Percentiles rank a stretch among this genome's conserved stretches.
Evolutionary conservation across 2,329 filamentous ascomycete species (phyloP).

Genomic region (Teratosphaeria viscida): DNA sequence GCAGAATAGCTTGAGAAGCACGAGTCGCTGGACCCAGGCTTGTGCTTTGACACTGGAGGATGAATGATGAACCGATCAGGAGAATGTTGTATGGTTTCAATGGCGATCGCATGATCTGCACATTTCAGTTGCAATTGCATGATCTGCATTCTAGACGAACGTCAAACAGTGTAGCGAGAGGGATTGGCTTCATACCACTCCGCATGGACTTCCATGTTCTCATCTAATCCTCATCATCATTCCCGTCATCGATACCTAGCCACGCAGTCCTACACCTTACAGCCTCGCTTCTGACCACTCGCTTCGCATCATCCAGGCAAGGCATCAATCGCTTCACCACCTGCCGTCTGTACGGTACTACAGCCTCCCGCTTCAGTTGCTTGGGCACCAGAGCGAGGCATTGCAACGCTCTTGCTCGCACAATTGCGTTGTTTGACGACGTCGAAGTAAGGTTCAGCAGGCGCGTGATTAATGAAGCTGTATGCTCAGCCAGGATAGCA

Average conservation of each 20-base stretch:
- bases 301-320: conserved; percentile 52
- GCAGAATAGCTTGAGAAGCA: background rate
- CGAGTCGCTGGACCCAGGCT: too few species aligned
- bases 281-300: conserved; percentile 52
- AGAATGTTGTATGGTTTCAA: too few species aligned
- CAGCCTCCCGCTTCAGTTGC: conserved; percentile 38
- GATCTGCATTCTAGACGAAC: background rate
- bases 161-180: background rate
- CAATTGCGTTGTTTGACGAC: conserved; percentile 26
- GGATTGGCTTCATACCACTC: background rate
- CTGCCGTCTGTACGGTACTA: conserved; percentile 47
- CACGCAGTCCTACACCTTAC: conserved; percentile 52
- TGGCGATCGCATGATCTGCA: background rate
- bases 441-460: conserved; percentile 39
- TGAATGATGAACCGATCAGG: background rate
- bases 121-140: too few species aligned
- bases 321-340: conserved; percentile 46
- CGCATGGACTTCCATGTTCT: background rate
- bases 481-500: conserved; percentile 43
- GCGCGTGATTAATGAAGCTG: conserved; percentile 46
- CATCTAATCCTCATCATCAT: conserved; percentile 39
- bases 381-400: conserved; percentile 40
- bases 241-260: conserved; percentile 47
- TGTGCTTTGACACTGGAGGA: too few species aligned
- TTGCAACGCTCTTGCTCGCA: conserved; percentile 38